Base-by-base conservation (phyloP, 2,329 filamentous ascomycete species). In the Capronia americana region DNA sequence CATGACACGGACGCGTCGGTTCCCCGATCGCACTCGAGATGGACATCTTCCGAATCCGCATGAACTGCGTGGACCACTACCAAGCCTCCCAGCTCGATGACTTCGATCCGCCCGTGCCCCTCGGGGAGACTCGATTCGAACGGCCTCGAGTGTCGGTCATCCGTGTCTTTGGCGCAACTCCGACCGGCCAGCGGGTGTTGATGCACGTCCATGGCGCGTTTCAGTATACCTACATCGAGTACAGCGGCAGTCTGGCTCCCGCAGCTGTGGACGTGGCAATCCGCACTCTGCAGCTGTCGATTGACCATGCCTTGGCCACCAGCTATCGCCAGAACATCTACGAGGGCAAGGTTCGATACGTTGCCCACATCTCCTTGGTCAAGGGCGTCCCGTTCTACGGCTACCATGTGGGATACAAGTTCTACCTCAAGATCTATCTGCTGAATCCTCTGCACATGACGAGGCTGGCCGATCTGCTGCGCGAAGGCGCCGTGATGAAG, bases 61-160 rank as follows among this genome's bases (percentile, higher is more conserved):
- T 99, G 75, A 97, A 99, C 78, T 97, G 92, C 82, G 90, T 99
- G 81, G 95, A 99, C 79, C 90, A 95, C 78, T 99, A 98, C 78
- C 93, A 97, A 80, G 87, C 89, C 48, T 84, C 84, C 11, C 91
- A 93, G 20, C 91, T 92, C 58, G 66, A 70, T 50, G 85, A 85
- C 71, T 90, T 95, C 77, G 93, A 98, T 79, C 92, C 93, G 69
- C 85, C 87, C 69, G 84, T 97, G 70, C 87, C 90, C 68, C 88
- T 87, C 72, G 63, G 59, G 10, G 34, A 87, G 70, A 85, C 82
- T 28, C 83, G 82, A 56, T 81, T 84, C 69, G 88, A 87, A 66
- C 86, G 87, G 38, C 89, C 91, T 10, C 90, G 88, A 70, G 88
- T 98, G 0, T 94, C 95, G 0, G 87, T 98, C 11, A 88, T 99